Evolutionary conservation across 495 filamentous ascomycete genomes (phyloP).

Genomic region (Trichocladium antarcticum): DNA sequence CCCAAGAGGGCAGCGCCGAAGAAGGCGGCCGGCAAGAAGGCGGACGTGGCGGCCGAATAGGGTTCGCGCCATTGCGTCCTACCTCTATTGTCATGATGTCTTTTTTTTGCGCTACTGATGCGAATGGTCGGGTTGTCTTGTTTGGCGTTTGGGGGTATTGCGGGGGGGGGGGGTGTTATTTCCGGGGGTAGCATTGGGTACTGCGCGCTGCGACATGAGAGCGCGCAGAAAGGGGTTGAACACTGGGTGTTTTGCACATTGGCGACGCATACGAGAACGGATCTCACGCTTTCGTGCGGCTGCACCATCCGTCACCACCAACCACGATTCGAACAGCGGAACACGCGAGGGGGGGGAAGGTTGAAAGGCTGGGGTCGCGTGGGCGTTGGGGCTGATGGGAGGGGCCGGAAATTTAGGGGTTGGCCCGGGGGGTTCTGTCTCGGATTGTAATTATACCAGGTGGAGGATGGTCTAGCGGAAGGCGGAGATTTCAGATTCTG

Average conservation of each 20-base stretch:
- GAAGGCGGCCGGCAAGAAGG: no score
- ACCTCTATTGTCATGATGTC: conserved; percentile 14
- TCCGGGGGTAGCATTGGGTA: conserved; percentile 10
- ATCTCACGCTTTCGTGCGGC: no score
- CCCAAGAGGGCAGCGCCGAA: conserved; percentile 57
- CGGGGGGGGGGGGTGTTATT: no score
- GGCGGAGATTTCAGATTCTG: no score
- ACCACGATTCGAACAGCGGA: no score
- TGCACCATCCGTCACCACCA: no score
- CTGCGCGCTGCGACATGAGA: conserved; percentile 1
- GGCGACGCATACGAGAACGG: not conserved
- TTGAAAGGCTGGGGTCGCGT: not conserved
- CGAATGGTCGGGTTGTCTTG: conserved; percentile 12
- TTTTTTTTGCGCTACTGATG: conserved; percentile 13
- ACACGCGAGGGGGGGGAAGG: not conserved
- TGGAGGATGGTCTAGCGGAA: conserved; percentile 10
- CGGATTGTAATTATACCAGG: conserved; percentile 21
- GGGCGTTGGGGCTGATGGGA: not conserved
- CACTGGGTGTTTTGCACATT: conserved; percentile 3
- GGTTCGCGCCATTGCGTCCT: not conserved
- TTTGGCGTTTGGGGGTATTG: conserved; percentile 16
- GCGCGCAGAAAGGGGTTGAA: not conserved
- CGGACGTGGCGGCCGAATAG: conserved; percentile 27
- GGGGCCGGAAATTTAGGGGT: not conserved
- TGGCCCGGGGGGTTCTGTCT: not conserved